These are phyloP conservation scores for Astrephomene gubernaculifera DNA, from an alignment of 139 green algal genomes.

Conservation along the genomic window DNA sequence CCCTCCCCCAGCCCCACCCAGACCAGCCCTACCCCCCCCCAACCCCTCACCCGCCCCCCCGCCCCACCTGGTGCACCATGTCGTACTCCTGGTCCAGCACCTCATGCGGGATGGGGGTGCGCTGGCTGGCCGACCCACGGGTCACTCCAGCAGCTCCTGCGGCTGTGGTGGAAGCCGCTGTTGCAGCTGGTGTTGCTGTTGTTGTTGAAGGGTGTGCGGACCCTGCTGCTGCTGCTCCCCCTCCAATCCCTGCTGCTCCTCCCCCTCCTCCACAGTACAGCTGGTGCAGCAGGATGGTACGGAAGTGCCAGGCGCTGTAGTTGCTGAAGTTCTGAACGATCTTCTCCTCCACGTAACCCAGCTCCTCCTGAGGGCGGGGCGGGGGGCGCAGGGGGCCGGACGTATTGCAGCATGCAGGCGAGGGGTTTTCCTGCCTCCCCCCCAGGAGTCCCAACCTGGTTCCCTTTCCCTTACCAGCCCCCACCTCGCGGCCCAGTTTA, in stretches of 20 bases:
- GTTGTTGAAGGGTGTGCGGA: too few species aligned
- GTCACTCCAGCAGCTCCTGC: neutral
- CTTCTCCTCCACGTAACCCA: conserved; percentile 78
- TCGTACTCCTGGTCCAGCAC: conserved; percentile 91
- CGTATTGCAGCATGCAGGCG: too few species aligned
- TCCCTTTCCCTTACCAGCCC: too few species aligned
- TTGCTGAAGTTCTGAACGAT: conserved; percentile 98
- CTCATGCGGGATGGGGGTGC: conserved; percentile 59
- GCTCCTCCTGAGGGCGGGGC: conserved; percentile 57
- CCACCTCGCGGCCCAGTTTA: too few species aligned
- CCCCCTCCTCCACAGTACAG: conserved; percentile 27
- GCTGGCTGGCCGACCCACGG: conserved; percentile 11
- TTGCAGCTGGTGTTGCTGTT: too few species aligned
- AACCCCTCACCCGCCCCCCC: neutral
- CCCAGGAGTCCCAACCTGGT: too few species aligned
- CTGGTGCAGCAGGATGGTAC: conserved; percentile 79
- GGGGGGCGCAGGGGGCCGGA: neutral
- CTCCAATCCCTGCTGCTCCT: neutral
- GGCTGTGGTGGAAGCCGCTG: neutral
- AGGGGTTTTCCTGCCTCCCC: too few species aligned
- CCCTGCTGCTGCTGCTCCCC: neutral
- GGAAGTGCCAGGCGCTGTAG: conserved; percentile 97
- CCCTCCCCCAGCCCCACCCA: neutral
- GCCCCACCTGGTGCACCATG: conserved; percentile 82
- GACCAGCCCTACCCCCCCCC: neutral